A percentile compares a stretch with the other conserved stretches of the same genome.
phyloP scores from a whole-genome alignment of 202 grass and related monocot genomes.

The Eragrostis tef region DNA sequence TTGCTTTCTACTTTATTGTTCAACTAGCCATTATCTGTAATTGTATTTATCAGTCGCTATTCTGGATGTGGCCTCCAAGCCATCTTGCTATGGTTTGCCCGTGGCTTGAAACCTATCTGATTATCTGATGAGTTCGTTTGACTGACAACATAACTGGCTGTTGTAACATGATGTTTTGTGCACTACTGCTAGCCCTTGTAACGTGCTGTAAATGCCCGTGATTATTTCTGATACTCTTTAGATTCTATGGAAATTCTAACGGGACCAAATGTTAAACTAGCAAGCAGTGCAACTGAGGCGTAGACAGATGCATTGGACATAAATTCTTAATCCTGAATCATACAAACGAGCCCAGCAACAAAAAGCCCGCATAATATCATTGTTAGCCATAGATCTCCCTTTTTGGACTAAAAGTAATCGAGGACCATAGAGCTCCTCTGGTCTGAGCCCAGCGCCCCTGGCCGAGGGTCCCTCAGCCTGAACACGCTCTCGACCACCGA shows the following conservation, averaged over 20 bases:
- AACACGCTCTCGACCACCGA: constrained; percentile 65
- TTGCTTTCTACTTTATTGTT: neutral
- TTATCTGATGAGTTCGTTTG: neutral
- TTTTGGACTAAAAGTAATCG: constrained; percentile 22
- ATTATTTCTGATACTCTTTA: neutral
- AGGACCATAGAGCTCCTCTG: constrained; percentile 56
- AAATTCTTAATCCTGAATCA: neutral
- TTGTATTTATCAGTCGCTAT: neutral
- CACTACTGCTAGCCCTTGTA: neutral
- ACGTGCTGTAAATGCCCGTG: neutral
- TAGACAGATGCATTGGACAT: neutral
- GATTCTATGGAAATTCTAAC: neutral
- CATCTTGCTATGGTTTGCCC: neutral
- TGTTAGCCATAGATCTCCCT: too few relatives aligned
- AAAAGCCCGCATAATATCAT: too few relatives aligned
- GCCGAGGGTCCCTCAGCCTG: constrained; percentile 56
- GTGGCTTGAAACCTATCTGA: neutral
- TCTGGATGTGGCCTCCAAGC: neutral
- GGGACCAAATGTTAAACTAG: neutral
- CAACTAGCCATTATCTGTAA: neutral
- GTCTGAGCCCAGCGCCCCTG: constrained; percentile 45
- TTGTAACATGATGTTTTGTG: neutral
- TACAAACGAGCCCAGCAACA: neutral
- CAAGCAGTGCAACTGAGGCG: neutral
- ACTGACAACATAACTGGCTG: neutral